Evolutionary conservation across 306 rosid genomes (phyloP).

Genomic region (Mucuna pruriens): DNA sequence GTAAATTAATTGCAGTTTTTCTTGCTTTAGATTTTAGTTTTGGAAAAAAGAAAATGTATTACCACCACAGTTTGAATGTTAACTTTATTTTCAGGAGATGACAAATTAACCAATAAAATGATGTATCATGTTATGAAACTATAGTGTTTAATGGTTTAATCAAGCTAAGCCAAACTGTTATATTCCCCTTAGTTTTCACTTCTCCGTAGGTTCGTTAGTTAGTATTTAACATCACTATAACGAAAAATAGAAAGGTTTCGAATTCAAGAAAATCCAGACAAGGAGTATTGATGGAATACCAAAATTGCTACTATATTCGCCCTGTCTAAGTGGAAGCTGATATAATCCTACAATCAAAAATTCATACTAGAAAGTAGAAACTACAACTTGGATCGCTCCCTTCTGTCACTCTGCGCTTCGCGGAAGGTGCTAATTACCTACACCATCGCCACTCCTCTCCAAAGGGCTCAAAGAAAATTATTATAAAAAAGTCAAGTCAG

Average conservation of each 20-base stretch:
- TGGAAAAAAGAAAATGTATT: background rate
- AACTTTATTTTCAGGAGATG: conserved; percentile 1
- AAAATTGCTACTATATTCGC: background rate
- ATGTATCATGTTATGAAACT: conserved; percentile 2
- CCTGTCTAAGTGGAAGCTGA: background rate
- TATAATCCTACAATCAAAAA: background rate
- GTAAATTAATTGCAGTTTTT: background rate
- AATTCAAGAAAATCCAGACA: background rate
- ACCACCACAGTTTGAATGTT: background rate
- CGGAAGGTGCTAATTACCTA: background rate
- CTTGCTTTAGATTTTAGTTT: conserved; percentile 25
- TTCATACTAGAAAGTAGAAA: background rate
- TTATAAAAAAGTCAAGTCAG: background rate
- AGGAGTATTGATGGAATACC: background rate
- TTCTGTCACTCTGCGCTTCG: background rate
- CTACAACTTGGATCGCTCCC: background rate
- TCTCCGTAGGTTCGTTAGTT: background rate
- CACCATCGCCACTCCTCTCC: background rate
- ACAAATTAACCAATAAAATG: conserved; percentile 9
- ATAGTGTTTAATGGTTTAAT: background rate
- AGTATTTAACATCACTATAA: background rate
- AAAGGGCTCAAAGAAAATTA: background rate
- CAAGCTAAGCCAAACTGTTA: background rate
- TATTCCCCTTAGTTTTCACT: background rate
- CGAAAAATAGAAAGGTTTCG: background rate